Conservation (phyloP, 2,329 filamentous ascomycete genomes). For the Didymella keratinophila region DNA sequence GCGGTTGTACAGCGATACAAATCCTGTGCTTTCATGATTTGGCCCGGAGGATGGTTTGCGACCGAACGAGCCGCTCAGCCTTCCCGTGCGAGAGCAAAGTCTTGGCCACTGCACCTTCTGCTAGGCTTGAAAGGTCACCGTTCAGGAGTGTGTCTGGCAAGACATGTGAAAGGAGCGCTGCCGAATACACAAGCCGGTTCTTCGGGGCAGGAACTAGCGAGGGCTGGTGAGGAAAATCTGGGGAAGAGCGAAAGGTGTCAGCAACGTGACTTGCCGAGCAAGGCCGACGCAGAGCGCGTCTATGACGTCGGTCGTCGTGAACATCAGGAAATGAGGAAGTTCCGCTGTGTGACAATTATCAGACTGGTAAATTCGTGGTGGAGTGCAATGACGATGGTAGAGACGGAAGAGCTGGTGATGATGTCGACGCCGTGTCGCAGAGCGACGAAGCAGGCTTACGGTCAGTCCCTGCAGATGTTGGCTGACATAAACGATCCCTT, state of each 20-base stretch:
- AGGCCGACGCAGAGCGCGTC: conserved; percentile 10
- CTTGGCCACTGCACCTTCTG: neutral
- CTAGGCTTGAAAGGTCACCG: neutral
- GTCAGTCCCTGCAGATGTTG: conserved; percentile 18
- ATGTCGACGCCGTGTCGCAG: conserved; percentile 9
- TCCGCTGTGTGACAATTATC: neutral
- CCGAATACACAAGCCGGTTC: conserved; percentile 10
- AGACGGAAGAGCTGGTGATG: conserved; percentile 8
- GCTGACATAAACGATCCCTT: conserved; percentile 21
- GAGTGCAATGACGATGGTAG: conserved; percentile 17
- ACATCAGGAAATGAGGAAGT: conserved; percentile 15
- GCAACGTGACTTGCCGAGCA: conserved; percentile 7
- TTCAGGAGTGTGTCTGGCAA: neutral
- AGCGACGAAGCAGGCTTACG: conserved; percentile 14
- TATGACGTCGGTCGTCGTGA: conserved; percentile 14
- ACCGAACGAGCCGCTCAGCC: conserved; percentile 1
- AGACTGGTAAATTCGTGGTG: conserved; percentile 5
- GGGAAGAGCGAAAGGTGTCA: conserved; percentile 10
- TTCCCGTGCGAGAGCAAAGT: conserved; percentile 6
- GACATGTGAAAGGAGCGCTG: conserved; percentile 12
- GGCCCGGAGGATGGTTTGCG: conserved; percentile 1
- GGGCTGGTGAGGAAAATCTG: conserved; percentile 7
- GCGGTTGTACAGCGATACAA: conserved; percentile 5
- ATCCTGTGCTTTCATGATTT: neutral
- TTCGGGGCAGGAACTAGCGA: conserved; percentile 14